Base-by-base conservation (phyloP, 345 rosid species). In the Populus alba region DNA sequence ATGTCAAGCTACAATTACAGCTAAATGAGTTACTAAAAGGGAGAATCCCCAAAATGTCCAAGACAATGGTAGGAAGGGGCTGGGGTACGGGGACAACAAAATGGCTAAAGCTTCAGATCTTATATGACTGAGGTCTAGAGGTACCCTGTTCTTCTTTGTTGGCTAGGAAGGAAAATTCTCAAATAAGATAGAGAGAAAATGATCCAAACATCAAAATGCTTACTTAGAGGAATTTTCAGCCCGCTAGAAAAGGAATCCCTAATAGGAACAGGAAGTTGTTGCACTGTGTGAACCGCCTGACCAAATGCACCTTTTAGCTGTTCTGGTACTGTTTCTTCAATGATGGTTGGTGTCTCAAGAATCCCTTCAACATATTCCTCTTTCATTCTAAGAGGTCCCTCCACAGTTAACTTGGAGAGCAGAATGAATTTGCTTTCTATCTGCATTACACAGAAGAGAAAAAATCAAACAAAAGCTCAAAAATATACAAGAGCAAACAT, bases 321-420 rank as follows among this genome's bases (percentile, higher is more conserved):
- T 66, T 88, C 91, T 69, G 98, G 99, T 37, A 96, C 76, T 51
- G 94, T 78, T 82, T 93, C 97, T 89, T 92, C 94, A 81, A 96
- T 86, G 51, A 96, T 73, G 11, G 87, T 88, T 47, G 99, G 98
- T 31, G 94, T 85, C 76, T 93, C 97, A 11, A 96, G 29, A 75
- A 87, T 71, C 73, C 94, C 98, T 88, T 96, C 99, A 71, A 87
- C 75, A 72, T 91, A 93, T 80, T 92, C 98, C 78, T 96, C 98
- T 83, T 86, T 96, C 87, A 96, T 84, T 76, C 99, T 88, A 74
- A 88, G 81, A n/a, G 99, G 98, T 79, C 99, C 99, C 86, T 96
- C 98, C n/a, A 96, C 86, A 78, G 93, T 74, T 73, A 96, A 83
- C 82, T 81, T 89, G 70, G 94, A 76, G 23, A 94, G 87, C 70